phyloP scores from a whole-genome alignment of 2,329 filamentous ascomycete species.

The Nectriaceae sp. region DNA sequence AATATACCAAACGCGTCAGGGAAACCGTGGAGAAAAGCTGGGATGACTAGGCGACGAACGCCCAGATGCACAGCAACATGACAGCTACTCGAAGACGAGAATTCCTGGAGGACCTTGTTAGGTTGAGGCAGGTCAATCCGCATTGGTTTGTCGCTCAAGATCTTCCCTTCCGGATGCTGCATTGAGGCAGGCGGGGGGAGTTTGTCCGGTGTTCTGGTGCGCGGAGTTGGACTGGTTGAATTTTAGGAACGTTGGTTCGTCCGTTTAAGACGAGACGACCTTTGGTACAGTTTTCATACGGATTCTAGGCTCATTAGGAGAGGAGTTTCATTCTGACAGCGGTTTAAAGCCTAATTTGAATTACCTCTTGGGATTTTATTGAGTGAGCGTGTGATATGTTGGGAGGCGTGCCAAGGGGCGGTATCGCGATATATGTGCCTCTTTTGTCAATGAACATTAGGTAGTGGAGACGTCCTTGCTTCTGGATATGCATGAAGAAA shows the following conservation, averaged over 20 bases:
- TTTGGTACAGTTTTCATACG: conserved; percentile 23
- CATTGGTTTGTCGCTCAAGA: background rate
- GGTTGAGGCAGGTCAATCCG: background rate
- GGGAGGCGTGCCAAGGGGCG: too few species aligned
- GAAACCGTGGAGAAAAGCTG: conserved; percentile 99
- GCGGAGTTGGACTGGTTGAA: conserved; percentile 36
- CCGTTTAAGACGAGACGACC: conserved; percentile 19
- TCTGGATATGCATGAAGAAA: too few species aligned
- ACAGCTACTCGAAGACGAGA: background rate
- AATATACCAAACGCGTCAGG: conserved; percentile 91
- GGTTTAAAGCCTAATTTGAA: background rate
- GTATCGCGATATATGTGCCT: too few species aligned
- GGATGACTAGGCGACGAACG: conserved; percentile 67
- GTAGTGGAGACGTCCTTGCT: too few species aligned
- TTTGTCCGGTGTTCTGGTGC: conserved; percentile 34
- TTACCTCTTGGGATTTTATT: background rate
- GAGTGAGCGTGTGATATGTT: too few species aligned
- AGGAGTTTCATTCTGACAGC: conserved; percentile 17
- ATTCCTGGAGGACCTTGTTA: background rate
- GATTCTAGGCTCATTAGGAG: conserved; percentile 26
- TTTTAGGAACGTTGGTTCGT: conserved; percentile 31
- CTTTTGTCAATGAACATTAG: too few species aligned
- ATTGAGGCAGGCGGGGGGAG: conserved; percentile 6
- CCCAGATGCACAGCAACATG: background rate
- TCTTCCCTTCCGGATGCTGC: background rate